Evolutionary conservation across 495 filamentous ascomycete genomes (phyloP), one percentile per base, ranked within the genome.

Genomic region (Neurospora africana): DNA sequence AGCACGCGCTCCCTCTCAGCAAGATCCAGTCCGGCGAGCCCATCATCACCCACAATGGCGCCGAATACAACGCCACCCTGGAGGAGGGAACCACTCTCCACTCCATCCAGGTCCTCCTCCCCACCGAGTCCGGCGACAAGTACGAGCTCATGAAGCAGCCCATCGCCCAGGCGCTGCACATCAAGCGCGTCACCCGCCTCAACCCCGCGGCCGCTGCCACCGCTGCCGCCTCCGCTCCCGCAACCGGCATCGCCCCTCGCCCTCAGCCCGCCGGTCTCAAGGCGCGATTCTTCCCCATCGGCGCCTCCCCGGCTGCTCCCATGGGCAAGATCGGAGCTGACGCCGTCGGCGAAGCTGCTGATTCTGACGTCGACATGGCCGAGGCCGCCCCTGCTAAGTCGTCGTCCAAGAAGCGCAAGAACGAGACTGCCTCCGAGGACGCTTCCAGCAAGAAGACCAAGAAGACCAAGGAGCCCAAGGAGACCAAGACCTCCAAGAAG

Each of bases 231-330:
- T 43, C 73, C 11, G 73, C 80, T 11, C 68, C 74, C 17, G 72
- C 79, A 0, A 70, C 77, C 7, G 69, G 78, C 0, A 82, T 76
- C 27, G 58, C 79, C 13, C 75, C 82, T 39, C 79, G 84, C 27
- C 75, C 80, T n/a, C 84, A 86, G 69, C 84, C 84, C 30, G 76
- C 81, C 69, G 81, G 80, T n/a, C 77, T 86, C 36, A 83, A 76
- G 75, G 74, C 78, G 65, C 82, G 84, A 41, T 85, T 79, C 72
- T 77, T 76, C 19, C 83, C 84, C 3, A 79, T 84, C 44, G 84
- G 84, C 8, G 82, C 82, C 33, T 73, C 53, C 5, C 6, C 80
- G 6, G 77, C 71, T 33, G 72, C 76, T 11, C 30, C 47, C 5
- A 40, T 39, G 6, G 68, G 70, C 47, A 73, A 72, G 27, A 73